These are phyloP conservation scores for Saccharum officinarum DNA, from an alignment of 176 grass and related monocot species.

Conservation along the genomic window DNA sequence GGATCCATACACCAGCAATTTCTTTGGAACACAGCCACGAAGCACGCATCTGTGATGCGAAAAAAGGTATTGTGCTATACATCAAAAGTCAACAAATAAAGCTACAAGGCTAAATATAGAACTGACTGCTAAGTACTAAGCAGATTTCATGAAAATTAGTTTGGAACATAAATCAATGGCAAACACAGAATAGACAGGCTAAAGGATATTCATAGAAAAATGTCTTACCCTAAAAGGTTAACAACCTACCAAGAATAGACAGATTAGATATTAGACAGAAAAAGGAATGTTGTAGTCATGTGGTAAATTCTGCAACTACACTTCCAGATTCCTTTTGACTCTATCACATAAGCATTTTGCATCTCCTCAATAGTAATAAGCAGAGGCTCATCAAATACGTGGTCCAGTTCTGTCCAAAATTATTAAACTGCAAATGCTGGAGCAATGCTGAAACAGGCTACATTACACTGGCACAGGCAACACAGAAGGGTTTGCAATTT, in stretches of 20 bases:
- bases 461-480: background rate
- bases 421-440: background rate
- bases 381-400: background rate
- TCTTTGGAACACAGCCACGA: conserved; percentile 81
- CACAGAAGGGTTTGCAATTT: background rate
- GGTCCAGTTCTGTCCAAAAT: background rate
- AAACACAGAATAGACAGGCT: background rate
- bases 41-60: conserved; percentile 60
- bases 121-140: conserved; percentile 8
- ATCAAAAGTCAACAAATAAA: background rate
- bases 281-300: background rate
- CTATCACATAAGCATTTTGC: background rate
- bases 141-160: background rate
- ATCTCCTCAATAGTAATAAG: background rate
- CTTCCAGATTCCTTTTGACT: background rate
- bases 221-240: background rate
- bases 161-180: background rate
- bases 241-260: background rate
- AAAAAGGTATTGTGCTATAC: background rate
- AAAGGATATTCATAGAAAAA: background rate
- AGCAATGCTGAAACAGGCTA: background rate
- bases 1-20: conserved; percentile 70
- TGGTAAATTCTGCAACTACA: background rate
- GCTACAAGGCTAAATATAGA: background rate
- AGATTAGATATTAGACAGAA: background rate